Evolutionary conservation across 495 filamentous ascomycete genomes (phyloP), one percentile per base, ranked within the genome.

Genomic region (Pyronema omphalodes): DNA sequence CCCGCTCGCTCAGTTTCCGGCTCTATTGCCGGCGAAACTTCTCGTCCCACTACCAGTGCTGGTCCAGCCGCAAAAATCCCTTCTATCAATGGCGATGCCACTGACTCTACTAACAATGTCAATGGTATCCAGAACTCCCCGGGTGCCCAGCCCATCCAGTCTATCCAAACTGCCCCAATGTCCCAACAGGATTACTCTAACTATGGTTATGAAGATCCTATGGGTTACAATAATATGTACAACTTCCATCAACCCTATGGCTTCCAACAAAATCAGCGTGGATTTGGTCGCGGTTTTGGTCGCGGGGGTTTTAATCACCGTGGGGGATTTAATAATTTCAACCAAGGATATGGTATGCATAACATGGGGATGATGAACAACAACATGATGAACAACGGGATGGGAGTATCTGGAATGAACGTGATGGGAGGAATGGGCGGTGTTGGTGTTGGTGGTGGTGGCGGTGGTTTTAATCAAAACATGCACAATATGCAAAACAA

Each of bases 61-160:
- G 23, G 23, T 5, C 23, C 23, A 59, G 60, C 59, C 58, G 60
- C 62, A 62, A 63, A 63, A 18, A 63, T 63, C 51, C 59, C 54
- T 39, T 58, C 61, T 59, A 37, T 63, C 55, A 57, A 61, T 55
- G 61, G 53, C 44, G 58, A 60, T 37, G 52, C 57, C 50, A 60
- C 55, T 48, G 59, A 34, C 19, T 29, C 23, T 29, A 29, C 23
- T 29, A 29, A n/a, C n/a, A n/a, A 29, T 29, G 2, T 5, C 23
- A 29, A 29, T 29, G 23, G 23, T 29, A 29, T 29, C 23, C 23
- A 29, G 23, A 29, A 29, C 23, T 5, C 23, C 23, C 23, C 1
- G 23, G 23, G 23, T 2, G 23, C 23, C 23, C 23, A 29, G 23
- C 23, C 23, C 1, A 29, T 29, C 5, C 23, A 29, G 23, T 29